phyloP scores from a whole-genome alignment of 2,329 filamentous ascomycete genomes.

The Penicillium sp. region DNA sequence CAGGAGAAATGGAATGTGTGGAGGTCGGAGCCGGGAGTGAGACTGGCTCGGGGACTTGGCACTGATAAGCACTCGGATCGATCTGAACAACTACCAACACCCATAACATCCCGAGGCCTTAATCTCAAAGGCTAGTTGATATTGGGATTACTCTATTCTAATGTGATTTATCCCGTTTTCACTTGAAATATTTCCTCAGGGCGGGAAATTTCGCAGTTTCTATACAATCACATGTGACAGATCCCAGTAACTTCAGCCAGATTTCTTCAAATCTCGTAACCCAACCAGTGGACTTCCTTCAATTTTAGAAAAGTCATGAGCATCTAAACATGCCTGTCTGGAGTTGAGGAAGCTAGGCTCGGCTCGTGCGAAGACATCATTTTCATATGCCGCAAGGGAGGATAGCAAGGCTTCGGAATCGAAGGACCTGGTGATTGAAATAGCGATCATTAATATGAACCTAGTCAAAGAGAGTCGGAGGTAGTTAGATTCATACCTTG shows the following conservation, averaged over 20 bases:
- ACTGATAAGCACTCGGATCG: background rate
- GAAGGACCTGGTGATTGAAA: slow-evolving; percentile 11
- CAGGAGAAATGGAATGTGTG: background rate
- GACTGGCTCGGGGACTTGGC: background rate
- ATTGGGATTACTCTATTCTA: background rate
- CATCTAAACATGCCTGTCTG: slow-evolving; percentile 56
- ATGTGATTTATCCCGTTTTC: too few relatives aligned
- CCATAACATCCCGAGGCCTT: background rate
- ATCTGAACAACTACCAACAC: background rate
- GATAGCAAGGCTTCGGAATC: slow-evolving; percentile 1
- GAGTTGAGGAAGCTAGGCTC: slow-evolving; percentile 52
- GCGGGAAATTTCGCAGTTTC: background rate
- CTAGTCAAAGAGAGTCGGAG: background rate
- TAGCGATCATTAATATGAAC: background rate
- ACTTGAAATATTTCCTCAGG: background rate
- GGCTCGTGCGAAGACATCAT: slow-evolving; percentile 45
- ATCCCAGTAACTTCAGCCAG: background rate
- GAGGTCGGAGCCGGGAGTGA: background rate
- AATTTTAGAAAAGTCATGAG: slow-evolving; percentile 53
- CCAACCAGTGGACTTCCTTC: slow-evolving; percentile 40
- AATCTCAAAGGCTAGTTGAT: background rate
- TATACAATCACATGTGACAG: background rate
- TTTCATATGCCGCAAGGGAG: slow-evolving; percentile 44
- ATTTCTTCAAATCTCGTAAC: slow-evolving; percentile 31
- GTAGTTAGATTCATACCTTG: slow-evolving; percentile 4